Evolutionary conservation across 768 basidiomycete genomes (phyloP).

Genomic region (Podaxis pistillaris): DNA sequence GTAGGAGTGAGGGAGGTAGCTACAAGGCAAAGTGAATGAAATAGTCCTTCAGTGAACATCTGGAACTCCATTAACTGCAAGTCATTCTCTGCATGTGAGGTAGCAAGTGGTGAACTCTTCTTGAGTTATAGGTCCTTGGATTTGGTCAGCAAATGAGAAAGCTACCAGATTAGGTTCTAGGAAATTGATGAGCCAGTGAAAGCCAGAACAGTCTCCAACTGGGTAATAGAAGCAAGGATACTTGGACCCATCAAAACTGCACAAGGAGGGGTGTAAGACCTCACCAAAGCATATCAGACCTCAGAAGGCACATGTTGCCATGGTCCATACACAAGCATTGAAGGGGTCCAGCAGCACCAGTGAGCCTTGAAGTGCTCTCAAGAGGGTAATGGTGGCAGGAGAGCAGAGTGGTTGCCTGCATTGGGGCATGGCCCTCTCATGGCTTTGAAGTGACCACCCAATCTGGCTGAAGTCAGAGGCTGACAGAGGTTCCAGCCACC

Average conservation of each 20-base stretch:
- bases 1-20: too few species aligned
- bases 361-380: slow-evolving; percentile 18
- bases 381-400: slow-evolving; percentile 33
- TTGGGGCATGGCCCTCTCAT: slow-evolving; percentile 17
- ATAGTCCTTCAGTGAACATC: too few species aligned
- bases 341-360: slow-evolving; percentile 30
- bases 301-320: slow-evolving; percentile 35
- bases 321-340: slow-evolving; percentile 40
- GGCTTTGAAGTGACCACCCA: slow-evolving; percentile 28
- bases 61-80: too few species aligned
- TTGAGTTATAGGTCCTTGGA: too few species aligned
- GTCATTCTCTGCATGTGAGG: too few species aligned
- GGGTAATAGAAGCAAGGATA: too few species aligned
- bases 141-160: too few species aligned
- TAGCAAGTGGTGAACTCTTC: too few species aligned
- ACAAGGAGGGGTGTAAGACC: slow-evolving; percentile 24
- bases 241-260: slow-evolving; percentile 15
- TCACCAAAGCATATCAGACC: slow-evolving; percentile 39
- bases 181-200: too few species aligned
- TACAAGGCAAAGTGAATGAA: too few species aligned
- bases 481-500: slow-evolving; percentile 31
- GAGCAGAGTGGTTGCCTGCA: slow-evolving; percentile 27
- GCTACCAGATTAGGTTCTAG: too few species aligned
- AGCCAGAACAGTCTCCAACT: too few species aligned
- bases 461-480: slow-evolving; percentile 19